Percentiles rank a stretch among this genome's conserved stretches.
phyloP scores from a whole-genome alignment of 208 protist species.

The Wallacemonas sp. region DNA sequence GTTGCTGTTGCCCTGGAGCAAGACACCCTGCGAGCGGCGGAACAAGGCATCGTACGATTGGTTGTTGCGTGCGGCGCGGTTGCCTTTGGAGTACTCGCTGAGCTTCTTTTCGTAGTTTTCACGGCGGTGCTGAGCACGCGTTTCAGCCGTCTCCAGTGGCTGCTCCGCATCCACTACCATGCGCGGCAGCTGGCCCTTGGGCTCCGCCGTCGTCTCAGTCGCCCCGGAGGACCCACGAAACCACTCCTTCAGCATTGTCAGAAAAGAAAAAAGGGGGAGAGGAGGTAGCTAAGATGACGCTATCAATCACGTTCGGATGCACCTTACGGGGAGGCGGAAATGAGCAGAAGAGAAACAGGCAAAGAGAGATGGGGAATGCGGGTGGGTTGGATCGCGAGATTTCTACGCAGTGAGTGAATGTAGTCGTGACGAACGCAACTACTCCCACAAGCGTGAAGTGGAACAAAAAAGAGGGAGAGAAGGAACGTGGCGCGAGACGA shows the following conservation, averaged over 20 bases:
- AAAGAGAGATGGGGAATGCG: background rate
- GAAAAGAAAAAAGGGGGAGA: conserved; percentile 20
- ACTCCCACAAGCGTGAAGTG: too few species aligned
- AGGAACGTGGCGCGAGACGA: too few species aligned
- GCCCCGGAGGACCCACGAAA: conserved; percentile 51
- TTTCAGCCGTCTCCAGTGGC: conserved; percentile 61
- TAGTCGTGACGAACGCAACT: too few species aligned
- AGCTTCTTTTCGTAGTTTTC: conserved; percentile 79
- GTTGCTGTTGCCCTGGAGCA: conserved; percentile 67
- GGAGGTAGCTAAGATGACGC: background rate
- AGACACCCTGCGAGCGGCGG: conserved; percentile 53
- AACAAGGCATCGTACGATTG: conserved; percentile 80
- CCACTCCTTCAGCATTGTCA: conserved; percentile 85
- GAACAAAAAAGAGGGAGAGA: too few species aligned
- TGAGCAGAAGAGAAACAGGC: conserved; percentile 9
- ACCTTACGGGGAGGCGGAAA: too few species aligned
- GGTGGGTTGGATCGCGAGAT: too few species aligned
- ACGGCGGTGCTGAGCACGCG: conserved; percentile 30
- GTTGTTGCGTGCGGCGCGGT: conserved; percentile 38
- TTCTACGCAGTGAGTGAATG: too few species aligned
- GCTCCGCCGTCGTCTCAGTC: conserved; percentile 32
- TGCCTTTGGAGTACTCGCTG: conserved; percentile 60
- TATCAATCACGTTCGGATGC: background rate
- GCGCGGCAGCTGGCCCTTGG: conserved; percentile 40
- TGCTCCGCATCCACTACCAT: conserved; percentile 83